Base-by-base conservation (phyloP, 1,284 basidiomycete species). In the Cerioporus squamosus region DNA sequence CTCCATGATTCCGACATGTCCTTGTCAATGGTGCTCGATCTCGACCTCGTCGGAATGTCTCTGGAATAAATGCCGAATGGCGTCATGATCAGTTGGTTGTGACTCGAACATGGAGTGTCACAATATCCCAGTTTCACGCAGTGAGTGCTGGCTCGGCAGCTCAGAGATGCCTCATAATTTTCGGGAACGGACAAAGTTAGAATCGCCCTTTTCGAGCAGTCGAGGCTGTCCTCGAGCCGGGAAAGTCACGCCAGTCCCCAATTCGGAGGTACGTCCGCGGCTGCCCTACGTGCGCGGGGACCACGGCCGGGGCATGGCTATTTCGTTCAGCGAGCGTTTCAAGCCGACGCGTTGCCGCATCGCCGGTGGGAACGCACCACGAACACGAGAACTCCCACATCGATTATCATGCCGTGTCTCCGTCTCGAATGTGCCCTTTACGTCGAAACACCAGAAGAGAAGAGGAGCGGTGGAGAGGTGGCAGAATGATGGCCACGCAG, bases 201-300 rank as follows among this genome's bases (percentile, higher is more conserved):
- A 51, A 36, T 46, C 44, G 29, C 48, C 51, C 39, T 39, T 31
- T 43, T n/a, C n/a, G n/a, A n/a, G n/a, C n/a, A n/a, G n/a, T n/a
- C 54, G 51, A 53, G 59, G 54, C 54, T 45, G 43, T 24, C 31
- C 54, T 53, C 47, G 52, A 57, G 47, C 49, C 52, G 59, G 38
- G 26, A 8, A 39, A 49, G 47, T 20, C 53, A 55, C 55, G 51
- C 53, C 20, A 53, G 54, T n/a, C n/a, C n/a, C 40, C 45, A 26
- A 17, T 15, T 43, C 53, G 49, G 48, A 55, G 39, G 57, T n/a
- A n/a, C n/a, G n/a, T n/a, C n/a, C n/a, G n/a, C n/a, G n/a, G n/a
- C n/a, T n/a, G 7, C 14, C 9, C 20, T 22, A 6, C 5, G 22
- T 23, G 44, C 10, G 15, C 18, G 22, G 31, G 45, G 26, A 12